Percentiles rank a stretch among this genome's conserved stretches.
Evolutionary conservation across 768 basidiomycete genomes (phyloP).

Genomic region (Leucosporidium creatinivorum): DNA sequence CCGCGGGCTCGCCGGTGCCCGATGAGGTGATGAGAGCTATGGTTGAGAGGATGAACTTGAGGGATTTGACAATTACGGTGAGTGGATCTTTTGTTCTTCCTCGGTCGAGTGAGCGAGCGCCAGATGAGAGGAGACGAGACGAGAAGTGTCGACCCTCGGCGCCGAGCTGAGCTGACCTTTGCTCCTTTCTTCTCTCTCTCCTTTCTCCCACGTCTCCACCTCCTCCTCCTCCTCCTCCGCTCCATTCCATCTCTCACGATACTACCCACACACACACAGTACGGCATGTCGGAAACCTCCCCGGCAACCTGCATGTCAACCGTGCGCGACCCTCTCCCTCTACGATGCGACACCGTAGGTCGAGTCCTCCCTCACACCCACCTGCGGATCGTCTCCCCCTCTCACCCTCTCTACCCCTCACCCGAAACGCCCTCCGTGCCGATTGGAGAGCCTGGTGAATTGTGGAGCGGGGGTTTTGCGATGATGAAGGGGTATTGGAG

Average conservation of each 20-base stretch:
- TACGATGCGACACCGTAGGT: constrained; percentile 6
- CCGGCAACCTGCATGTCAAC: background rate
- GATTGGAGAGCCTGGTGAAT: constrained; percentile 2
- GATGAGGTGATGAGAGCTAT: background rate
- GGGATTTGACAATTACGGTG: constrained; percentile 1
- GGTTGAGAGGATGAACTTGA: background rate
- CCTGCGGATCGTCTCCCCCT: constrained; percentile 3
- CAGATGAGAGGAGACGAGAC: too few species aligned
- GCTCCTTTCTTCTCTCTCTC: background rate
- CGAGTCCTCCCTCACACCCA: constrained; percentile 8
- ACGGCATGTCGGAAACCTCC: constrained; percentile 1
- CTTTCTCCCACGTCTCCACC: background rate
- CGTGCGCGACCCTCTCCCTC: background rate
- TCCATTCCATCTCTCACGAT: too few species aligned
- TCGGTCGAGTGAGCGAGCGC: too few species aligned
- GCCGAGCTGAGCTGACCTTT: too few species aligned
- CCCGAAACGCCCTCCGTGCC: background rate
- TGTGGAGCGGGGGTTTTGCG: background rate
- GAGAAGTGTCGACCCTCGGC: too few species aligned
- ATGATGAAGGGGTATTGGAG: constrained; percentile 6
- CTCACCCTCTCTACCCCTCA: background rate
- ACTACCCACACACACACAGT: background rate
- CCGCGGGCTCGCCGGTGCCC: background rate
- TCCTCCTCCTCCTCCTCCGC: too few species aligned
- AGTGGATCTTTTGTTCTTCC: too few species aligned